These are phyloP conservation scores for Ustilago crameri DNA, from an alignment of 1,284 basidiomycete genomes.

Conservation along the genomic window DNA sequence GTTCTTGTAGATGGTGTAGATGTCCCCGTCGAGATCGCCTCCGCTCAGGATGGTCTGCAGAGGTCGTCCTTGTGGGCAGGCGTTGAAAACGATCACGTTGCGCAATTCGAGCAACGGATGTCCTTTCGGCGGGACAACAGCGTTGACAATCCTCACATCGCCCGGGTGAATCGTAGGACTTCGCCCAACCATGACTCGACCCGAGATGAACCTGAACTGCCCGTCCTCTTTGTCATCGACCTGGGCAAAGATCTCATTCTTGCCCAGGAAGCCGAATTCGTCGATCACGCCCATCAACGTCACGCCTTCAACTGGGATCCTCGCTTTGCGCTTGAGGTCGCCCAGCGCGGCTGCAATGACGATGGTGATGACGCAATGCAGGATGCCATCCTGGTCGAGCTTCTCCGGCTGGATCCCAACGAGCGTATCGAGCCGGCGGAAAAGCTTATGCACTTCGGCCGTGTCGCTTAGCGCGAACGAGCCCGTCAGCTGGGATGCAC, in stretches of 20 bases:
- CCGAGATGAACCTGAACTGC: conserved; percentile 18
- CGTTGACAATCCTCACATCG: conserved; percentile 39
- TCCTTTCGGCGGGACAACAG: conserved; percentile 27
- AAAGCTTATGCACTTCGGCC: conserved; percentile 24
- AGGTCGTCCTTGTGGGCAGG: conserved; percentile 15
- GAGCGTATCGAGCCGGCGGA: conserved; percentile 13
- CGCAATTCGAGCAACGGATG: conserved; percentile 40
- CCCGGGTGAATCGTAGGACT: conserved; percentile 50
- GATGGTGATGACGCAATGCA: conserved; percentile 26
- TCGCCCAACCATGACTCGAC: conserved; percentile 43
- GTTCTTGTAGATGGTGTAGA: conserved; percentile 71
- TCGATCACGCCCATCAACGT: conserved; percentile 43
- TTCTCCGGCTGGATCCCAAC: conserved; percentile 19
- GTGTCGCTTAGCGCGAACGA: conserved; percentile 28
- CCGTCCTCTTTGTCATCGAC: conserved; percentile 20
- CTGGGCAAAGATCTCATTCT: conserved; percentile 43
- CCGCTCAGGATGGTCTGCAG: conserved; percentile 47
- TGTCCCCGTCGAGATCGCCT: conserved; percentile 51
- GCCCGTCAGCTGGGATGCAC: conserved; percentile 24
- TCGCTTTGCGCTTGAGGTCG: conserved; percentile 38
- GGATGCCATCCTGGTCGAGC: conserved; percentile 16
- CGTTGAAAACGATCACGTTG: conserved; percentile 49
- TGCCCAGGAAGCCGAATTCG: conserved; percentile 31
- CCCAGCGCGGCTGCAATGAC: conserved; percentile 34
- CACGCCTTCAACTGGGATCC: conserved; percentile 22